phyloP scores from a whole-genome alignment of 768 basidiomycete genomes.

The Trametes villosa region DNA sequence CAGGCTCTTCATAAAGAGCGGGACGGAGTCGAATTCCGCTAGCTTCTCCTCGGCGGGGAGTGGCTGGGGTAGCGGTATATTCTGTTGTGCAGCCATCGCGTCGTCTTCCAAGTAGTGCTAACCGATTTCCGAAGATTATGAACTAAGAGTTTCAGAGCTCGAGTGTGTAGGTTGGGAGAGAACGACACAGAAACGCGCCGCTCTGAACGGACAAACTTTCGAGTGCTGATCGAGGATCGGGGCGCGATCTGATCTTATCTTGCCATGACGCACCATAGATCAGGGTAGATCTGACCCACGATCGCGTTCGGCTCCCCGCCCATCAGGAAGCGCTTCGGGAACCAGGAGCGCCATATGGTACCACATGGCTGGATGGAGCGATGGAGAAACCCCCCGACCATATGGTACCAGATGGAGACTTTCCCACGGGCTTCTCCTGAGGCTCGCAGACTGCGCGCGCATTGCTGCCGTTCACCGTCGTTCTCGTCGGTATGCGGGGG shows the following conservation, averaged over 20 bases:
- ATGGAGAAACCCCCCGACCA: no score
- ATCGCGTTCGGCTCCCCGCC: no score
- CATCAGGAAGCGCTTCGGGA: no score
- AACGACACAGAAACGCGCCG: not conserved
- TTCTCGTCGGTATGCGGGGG: no score
- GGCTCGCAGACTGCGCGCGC: no score
- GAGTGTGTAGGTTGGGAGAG: not conserved
- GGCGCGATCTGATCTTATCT: constrained; percentile 18
- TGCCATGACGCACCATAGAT: not conserved
- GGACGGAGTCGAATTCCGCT: constrained; percentile 62
- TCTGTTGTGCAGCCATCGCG: constrained; percentile 11
- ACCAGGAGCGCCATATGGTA: no score
- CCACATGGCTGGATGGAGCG: no score
- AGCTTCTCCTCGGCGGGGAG: constrained; percentile 42
- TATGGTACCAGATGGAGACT: no score
- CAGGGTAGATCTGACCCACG: not conserved
- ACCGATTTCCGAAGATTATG: no score
- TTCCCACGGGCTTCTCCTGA: no score
- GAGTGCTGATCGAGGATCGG: constrained; percentile 11
- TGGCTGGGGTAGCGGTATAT: constrained; percentile 28
- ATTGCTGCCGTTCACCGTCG: no score
- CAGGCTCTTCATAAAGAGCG: constrained; percentile 91
- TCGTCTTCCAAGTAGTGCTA: no score
- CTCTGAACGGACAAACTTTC: constrained; percentile 3
- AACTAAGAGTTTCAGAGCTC: not conserved